phyloP scores from a whole-genome alignment of 2,329 filamentous ascomycete genomes.

The Botryotinia globosa region DNA sequence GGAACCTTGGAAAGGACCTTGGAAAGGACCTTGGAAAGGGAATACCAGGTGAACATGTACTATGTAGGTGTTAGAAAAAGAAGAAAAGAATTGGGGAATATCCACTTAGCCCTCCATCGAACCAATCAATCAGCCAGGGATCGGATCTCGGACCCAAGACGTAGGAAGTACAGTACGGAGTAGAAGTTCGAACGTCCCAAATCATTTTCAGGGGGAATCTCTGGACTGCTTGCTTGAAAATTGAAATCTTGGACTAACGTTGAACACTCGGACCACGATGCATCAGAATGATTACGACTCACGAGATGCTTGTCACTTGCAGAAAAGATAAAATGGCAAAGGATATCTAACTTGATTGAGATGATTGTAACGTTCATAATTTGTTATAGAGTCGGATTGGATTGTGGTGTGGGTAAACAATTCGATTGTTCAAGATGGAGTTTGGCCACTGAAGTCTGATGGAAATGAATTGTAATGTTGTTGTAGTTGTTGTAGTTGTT shows the following conservation, averaged over 20 bases:
- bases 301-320: slow-evolving; percentile 1
- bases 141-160: neutral
- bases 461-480: neutral
- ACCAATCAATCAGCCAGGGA: neutral
- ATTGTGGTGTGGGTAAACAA: neutral
- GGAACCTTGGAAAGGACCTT: slow-evolving; percentile 10
- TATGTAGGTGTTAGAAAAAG: neutral
- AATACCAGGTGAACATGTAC: neutral
- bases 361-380: neutral
- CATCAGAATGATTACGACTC: slow-evolving; percentile 11
- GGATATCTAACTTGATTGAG: neutral
- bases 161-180: neutral
- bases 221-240: neutral
- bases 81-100: neutral
- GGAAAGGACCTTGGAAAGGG: slow-evolving; percentile 8
- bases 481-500: too few species aligned
- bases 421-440: neutral
- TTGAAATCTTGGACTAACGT: neutral
- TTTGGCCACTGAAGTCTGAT: neutral
- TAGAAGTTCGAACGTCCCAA: neutral
- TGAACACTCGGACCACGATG: slow-evolving; percentile 1
- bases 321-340: neutral
- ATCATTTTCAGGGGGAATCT: slow-evolving; percentile 5
- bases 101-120: neutral
- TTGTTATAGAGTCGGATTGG: too few species aligned